A percentile compares a stretch with the other conserved stretches of the same genome.
Conservation (phyloP, 805 yeast species). For the Saturnispora dispora region DNA sequence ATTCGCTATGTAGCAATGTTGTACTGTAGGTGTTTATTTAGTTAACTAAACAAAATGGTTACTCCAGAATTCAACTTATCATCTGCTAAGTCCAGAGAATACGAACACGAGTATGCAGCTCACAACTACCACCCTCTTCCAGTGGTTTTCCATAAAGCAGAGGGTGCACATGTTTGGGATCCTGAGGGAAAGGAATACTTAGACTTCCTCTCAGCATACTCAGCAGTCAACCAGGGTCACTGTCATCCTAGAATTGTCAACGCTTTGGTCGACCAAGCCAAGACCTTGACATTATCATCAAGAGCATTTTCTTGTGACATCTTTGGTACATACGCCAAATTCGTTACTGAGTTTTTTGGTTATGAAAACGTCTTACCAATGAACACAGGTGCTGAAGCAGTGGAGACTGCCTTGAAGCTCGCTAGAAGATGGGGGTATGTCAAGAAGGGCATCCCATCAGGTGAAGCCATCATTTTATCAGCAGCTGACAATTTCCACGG, state of each 20-base stretch:
- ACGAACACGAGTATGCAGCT: conserved; percentile 79
- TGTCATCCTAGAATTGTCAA: conserved; percentile 88
- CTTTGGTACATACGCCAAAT: conserved; percentile 81
- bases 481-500: conserved; percentile 94
- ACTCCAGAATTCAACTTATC: conserved; percentile 41
- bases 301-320: conserved; percentile 80
- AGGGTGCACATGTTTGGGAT: conserved; percentile 95
- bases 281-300: conserved; percentile 73
- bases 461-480: conserved; percentile 79
- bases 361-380: conserved; percentile 93
- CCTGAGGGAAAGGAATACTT: conserved; percentile 93
- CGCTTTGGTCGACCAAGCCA: conserved; percentile 84
- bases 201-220: conserved; percentile 89
- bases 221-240: conserved; percentile 97
- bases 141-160: conserved; percentile 79
- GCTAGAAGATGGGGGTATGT: conserved; percentile 97
- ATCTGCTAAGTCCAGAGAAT: conserved; percentile 53
- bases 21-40: not conserved
- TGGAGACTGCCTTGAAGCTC: conserved; percentile 85
- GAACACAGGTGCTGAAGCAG: conserved; percentile 99
- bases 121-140: conserved; percentile 97
- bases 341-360: conserved; percentile 76
- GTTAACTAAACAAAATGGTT: conserved; percentile 1
- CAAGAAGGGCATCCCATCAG: conserved; percentile 71
- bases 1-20: not conserved